Base-by-base conservation (phyloP, 1,284 basidiomycete genomes). In the Anthracocystis setariae region DNA sequence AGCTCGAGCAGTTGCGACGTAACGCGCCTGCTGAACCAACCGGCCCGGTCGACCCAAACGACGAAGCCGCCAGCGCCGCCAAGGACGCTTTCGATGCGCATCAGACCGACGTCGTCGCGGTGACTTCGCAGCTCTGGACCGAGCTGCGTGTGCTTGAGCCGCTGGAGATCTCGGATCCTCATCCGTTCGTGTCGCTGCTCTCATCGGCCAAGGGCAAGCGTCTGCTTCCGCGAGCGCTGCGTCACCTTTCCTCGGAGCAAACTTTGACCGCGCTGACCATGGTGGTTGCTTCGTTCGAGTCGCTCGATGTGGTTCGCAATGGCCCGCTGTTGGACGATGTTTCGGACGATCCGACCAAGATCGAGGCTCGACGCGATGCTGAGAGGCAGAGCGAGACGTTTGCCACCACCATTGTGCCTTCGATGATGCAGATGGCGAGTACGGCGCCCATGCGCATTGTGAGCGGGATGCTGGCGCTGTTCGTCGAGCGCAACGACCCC, bases 181-280 rank as follows among this genome's bases (percentile, higher is more conserved):
- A 98, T 85, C 96, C 96, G 0, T 98, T 99, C 85, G 90, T 98
- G 74, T 93, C 94, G 2, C 87, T 99, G 40, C 87, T 99, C 45
- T 88, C 88, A 33, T 90, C 92, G 2, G 88, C 89, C 73, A 99
- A 99, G 85, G 96, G 96, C 62, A 98, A 98, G 86, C 90, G 90
- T 65, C 87, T 99, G 20, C 86, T 99, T 39, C 91, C 93, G 3
- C 90, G 96, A 35, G 88, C 94, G 4, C 89, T 92, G 18, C 90
- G 94, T n/a, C 91, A 94, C 77, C 87, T 98, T 23, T 88, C 88
- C 66, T 87, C 88, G 29, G 87, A 91, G 65, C 91, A 92, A 80
- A 90, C 91, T 84, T 88, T 94, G 48, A 93, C 92, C 2, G 85
- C 96, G 40, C 85, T 98, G 46, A 97, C 94, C 2, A 89, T 98